A percentile compares a stretch with the other conserved stretches of the same genome.
Evolutionary conservation across 495 filamentous ascomycete species (phyloP).

Genomic region (Delitschia confertaspora): DNA sequence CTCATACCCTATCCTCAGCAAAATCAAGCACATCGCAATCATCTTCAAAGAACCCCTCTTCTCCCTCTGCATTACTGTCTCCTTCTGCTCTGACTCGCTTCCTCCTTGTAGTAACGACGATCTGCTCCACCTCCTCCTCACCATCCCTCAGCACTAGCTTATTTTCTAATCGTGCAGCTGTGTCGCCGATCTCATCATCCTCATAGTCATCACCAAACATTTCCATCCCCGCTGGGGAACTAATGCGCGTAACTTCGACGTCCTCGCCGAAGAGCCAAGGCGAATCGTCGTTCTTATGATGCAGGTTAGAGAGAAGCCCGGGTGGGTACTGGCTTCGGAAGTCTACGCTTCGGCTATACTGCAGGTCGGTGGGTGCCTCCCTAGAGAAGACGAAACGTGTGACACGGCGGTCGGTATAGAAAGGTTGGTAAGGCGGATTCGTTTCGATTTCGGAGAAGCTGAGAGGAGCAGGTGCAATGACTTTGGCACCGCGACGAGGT

Average conservation of each 20-base stretch:
- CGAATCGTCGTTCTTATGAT: slow-evolving; percentile 30
- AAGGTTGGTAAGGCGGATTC: slow-evolving; percentile 80
- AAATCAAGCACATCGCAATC: slow-evolving; percentile 90
- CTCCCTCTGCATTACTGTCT: slow-evolving; percentile 32
- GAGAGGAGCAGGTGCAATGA: slow-evolving; percentile 33
- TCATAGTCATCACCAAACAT: slow-evolving; percentile 46
- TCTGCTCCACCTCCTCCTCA: slow-evolving; percentile 64
- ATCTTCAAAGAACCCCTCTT: slow-evolving; percentile 87
- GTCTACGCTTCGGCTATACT: no score
- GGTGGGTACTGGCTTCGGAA: slow-evolving; percentile 11
- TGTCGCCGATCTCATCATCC: slow-evolving; percentile 34
- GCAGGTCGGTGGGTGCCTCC: neutral
- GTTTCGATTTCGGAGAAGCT: slow-evolving; percentile 90
- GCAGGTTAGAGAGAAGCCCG: slow-evolving; percentile 24
- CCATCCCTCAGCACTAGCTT: slow-evolving; percentile 47
- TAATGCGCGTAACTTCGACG: slow-evolving; percentile 51
- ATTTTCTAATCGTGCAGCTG: slow-evolving; percentile 33
- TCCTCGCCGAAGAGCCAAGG: slow-evolving; percentile 66
- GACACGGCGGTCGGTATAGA: slow-evolving; percentile 78
- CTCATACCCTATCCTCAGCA: slow-evolving; percentile 72
- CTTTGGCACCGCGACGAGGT: slow-evolving; percentile 4
- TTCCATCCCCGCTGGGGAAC: slow-evolving; percentile 41
- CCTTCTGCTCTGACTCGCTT: slow-evolving; percentile 44
- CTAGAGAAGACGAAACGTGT: slow-evolving; percentile 52
- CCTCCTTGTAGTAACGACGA: slow-evolving; percentile 70